phyloP scores from a whole-genome alignment of 768 basidiomycete genomes.

The Tricholoma matsutake region DNA sequence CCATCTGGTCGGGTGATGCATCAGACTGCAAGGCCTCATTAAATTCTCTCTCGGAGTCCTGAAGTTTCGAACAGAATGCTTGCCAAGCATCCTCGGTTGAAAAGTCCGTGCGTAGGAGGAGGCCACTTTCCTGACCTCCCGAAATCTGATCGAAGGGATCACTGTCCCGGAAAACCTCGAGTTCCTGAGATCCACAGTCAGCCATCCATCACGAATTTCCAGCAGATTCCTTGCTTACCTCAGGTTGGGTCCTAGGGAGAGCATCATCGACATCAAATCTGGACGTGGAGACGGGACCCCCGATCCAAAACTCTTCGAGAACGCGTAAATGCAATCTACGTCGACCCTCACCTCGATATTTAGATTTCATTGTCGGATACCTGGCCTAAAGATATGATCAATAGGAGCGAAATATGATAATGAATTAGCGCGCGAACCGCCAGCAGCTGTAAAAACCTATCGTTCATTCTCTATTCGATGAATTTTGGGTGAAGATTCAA shows the following conservation, averaged over 20 bases:
- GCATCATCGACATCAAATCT: background rate
- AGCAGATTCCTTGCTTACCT: background rate
- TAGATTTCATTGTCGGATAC: constrained; percentile 43
- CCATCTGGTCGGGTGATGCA: constrained; percentile 7
- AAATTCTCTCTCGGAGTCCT: constrained; percentile 57
- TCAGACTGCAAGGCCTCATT: constrained; percentile 19
- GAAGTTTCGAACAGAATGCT: constrained; percentile 47
- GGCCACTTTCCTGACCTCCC: constrained; percentile 49
- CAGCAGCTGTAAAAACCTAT: constrained; percentile 6
- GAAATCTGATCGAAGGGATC: constrained; percentile 54
- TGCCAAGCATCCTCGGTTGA: constrained; percentile 66
- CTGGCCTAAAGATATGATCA: constrained; percentile 25
- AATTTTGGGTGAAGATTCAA: background rate
- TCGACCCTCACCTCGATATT: constrained; percentile 51
- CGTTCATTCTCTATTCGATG: background rate
- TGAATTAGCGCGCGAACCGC: constrained; percentile 12
- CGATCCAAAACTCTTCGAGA: constrained; percentile 50
- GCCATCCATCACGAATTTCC: background rate
- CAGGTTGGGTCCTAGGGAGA: background rate
- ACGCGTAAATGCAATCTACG: constrained; percentile 53
- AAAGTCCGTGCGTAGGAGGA: constrained; percentile 74
- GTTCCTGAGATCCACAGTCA: background rate
- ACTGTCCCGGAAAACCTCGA: constrained; percentile 32
- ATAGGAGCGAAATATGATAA: background rate
- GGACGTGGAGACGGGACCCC: constrained; percentile 3